phyloP scores from a whole-genome alignment of 1,139 yeast genomes.

The Hanseniaspora uvarum region DNA sequence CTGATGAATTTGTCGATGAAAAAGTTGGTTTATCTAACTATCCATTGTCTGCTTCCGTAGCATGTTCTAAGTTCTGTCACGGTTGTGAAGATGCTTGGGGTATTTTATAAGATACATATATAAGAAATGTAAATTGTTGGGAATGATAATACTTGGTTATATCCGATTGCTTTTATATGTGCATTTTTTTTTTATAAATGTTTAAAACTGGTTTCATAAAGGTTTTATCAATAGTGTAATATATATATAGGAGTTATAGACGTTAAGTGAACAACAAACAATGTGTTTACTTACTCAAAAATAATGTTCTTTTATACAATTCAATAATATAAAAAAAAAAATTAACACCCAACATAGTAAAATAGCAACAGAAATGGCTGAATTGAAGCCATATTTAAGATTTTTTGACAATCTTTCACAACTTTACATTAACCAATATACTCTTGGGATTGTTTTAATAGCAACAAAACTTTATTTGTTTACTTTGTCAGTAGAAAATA shows the following conservation, averaged over 20 bases:
- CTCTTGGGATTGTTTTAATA: constrained; percentile 39
- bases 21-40: constrained; percentile 91
- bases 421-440: constrained; percentile 48
- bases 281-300: too few species aligned
- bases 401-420: constrained; percentile 46
- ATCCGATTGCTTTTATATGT: background rate
- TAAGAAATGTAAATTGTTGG: background rate
- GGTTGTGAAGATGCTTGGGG: constrained; percentile 98
- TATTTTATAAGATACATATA: constrained; percentile 39
- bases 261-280: too few species aligned
- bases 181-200: background rate
- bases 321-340: background rate
- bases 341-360: background rate
- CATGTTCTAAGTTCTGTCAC: constrained; percentile 95
- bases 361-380: background rate
- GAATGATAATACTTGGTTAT: too few species aligned
- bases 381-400: constrained; percentile 29
- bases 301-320: too few species aligned
- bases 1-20: constrained; percentile 93
- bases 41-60: constrained; percentile 94
- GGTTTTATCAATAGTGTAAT: constrained; percentile 3
- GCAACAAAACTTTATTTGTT: constrained; percentile 44
- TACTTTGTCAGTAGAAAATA: constrained; percentile 35
- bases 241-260: too few species aligned
- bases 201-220: constrained; percentile 1